Conservation (phyloP, 495 filamentous ascomycete species). For the Lophium mytilinum region DNA sequence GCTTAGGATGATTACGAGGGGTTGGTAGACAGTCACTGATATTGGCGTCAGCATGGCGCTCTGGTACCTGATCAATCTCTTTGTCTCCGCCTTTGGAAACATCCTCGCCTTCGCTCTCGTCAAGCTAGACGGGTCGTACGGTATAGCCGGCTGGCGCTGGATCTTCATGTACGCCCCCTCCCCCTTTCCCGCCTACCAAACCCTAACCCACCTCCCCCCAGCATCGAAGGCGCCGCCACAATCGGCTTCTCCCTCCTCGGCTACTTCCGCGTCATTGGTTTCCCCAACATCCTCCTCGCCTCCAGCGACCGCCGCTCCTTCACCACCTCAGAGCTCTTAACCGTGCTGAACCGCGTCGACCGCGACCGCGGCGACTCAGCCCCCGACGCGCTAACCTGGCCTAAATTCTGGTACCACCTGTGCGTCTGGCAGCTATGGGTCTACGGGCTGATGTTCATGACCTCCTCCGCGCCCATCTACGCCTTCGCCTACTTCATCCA, state of each 20-base stretch:
- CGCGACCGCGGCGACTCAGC: conserved; percentile 14
- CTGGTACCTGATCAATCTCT: conserved; percentile 17
- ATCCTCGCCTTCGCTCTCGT: conserved; percentile 16
- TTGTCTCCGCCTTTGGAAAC: conserved; percentile 16
- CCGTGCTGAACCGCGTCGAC: conserved; percentile 18
- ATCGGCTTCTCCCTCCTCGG: conserved; percentile 12
- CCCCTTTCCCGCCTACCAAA: neutral
- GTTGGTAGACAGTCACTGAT: neutral
- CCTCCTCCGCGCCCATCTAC: conserved; percentile 9
- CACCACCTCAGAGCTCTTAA: conserved; percentile 10
- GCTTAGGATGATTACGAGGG: neutral
- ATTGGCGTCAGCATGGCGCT: neutral
- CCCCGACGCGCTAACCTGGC: conserved; percentile 16
- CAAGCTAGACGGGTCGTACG: conserved; percentile 10
- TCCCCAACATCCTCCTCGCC: conserved; percentile 19
- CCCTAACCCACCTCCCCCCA: neutral
- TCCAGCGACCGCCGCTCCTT: conserved; percentile 11
- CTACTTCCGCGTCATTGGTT: conserved; percentile 15
- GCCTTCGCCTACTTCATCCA: conserved; percentile 21
- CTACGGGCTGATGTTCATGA: conserved; percentile 18
- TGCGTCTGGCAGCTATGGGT: conserved; percentile 13
- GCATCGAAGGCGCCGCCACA: conserved; percentile 17
- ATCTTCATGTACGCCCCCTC: conserved; percentile 1
- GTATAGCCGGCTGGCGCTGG: conserved; percentile 18
- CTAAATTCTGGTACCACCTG: conserved; percentile 8